Base-by-base conservation (phyloP, 2,329 filamentous ascomycete species). In the Coniochaeta pulveracea region DNA sequence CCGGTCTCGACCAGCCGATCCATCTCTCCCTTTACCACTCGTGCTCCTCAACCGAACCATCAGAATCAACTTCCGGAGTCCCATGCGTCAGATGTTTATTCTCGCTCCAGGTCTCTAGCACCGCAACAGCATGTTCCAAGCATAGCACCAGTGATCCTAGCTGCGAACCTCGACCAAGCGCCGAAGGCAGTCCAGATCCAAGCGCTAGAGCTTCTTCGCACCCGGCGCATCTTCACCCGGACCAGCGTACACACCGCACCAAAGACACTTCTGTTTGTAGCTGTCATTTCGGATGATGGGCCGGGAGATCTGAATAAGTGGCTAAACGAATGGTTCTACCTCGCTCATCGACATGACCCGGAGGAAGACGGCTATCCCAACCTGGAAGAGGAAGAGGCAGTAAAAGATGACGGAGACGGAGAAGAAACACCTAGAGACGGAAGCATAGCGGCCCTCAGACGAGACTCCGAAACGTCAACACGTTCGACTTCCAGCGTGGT, bases 161-260 rank as follows among this genome's bases (percentile, higher is more conserved):
- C 83, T 3, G 81, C 77, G 44, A 76, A 93, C 50, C 72, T 96
- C 34, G 76, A 94, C 51, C 61, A 63, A 33, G 81, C 85, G 1
- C 69, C 72, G n/a, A 66, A 74, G 22, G 70, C 74, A 34, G 76
- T 96, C 9, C 91, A 98, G 57, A 78, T 91, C 27, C 86, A 95
- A 53, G 80, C 61, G 3, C 57, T 76, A 17, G 64, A 93, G 69
- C 72, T 96, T 8, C 74, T 96, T 36, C 79, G 84, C 34, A 83
- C 80, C 1, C 78, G 75, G 38, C 76, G 84, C 40, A 76, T 93
- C 47, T 82, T 81, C 48, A 86, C 81, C 3, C 74, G 77, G 40
- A 83, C 76, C 2, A 75, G 77, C 14, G 73, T 85, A 27, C 76
- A 93, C 45, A 64, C 69, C 23, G 80, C 82, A 0, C 85, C 86